Percentiles rank a stretch among this genome's conserved stretches.
These are phyloP conservation scores for Hygrophila difformis DNA, from an alignment of 257 asterid species.

Conservation along the genomic window DNA sequence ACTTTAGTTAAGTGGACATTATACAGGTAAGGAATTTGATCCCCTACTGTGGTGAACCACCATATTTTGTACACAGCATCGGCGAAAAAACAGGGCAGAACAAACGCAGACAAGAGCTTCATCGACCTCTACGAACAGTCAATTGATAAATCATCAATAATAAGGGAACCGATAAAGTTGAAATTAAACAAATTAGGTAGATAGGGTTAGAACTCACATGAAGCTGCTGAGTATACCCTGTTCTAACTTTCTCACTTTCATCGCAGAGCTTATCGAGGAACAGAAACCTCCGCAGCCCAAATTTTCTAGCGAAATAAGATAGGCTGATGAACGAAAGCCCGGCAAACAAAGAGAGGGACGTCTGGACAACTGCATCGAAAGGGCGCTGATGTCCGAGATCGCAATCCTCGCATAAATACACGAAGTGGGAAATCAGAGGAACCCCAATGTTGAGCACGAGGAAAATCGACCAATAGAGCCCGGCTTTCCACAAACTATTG, in stretches of 20 bases:
- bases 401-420: slow-evolving; percentile 53
- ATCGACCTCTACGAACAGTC: slow-evolving; percentile 54
- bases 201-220: slow-evolving; percentile 32
- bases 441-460: slow-evolving; percentile 58
- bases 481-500: slow-evolving; percentile 53
- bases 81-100: slow-evolving; percentile 68
- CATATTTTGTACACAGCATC: slow-evolving; percentile 73
- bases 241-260: slow-evolving; percentile 63
- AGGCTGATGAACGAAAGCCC: slow-evolving; percentile 62
- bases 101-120: slow-evolving; percentile 75
- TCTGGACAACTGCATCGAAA: slow-evolving; percentile 48
- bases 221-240: slow-evolving; percentile 54
- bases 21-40: slow-evolving; percentile 65
- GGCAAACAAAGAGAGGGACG: slow-evolving; percentile 61
- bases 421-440: slow-evolving; percentile 65
- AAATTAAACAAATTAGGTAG: not conserved
- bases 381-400: slow-evolving; percentile 65
- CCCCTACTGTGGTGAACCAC: slow-evolving; percentile 87
- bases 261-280: slow-evolving; percentile 65
- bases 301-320: slow-evolving; percentile 48
- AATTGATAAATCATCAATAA: not conserved
- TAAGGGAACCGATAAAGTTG: too few species aligned
- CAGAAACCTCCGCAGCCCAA: slow-evolving; percentile 65
- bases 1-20: slow-evolving; percentile 48
- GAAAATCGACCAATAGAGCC: slow-evolving; percentile 79